Base-by-base conservation (phyloP, 164 flowering plant genomes). In the Nymphaea thermarum region DNA sequence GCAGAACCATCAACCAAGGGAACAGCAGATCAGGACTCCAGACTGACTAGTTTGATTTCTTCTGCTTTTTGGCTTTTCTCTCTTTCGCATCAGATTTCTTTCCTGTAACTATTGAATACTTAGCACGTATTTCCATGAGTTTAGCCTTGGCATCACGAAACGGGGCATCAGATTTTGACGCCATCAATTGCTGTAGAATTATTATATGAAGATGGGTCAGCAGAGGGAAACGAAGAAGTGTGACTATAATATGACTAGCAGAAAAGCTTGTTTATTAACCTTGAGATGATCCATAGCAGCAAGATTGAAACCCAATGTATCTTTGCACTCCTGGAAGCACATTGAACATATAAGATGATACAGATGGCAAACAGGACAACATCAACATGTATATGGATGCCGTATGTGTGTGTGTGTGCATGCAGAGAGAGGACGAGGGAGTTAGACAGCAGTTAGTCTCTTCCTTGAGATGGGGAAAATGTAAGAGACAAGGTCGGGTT, bases 201-300 rank as follows among this genome's bases (percentile, higher is more conserved):
- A 25, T 25, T 25, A 25, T 25, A 25, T 25, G 36, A 25, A 25
- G 36, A 25, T 25, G 36, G 36, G 36, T 25, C 36, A 25, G 36
- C 36, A 25, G 36, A 25, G 43, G 69, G 41, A 62, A 63, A 57
- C 8, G 43, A 59, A 47, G 62, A 8, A 71, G 12, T 17, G 57
- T 6, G 43, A 36, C 3, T 53, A n/a, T 44, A 60, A 43, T 25
- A n/a, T 3, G 57, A 43, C 3, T 3, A n/a, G 61, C 42, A 42
- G 43, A 17, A 8, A 4, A 15, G 11, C 42, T 41, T 43, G 8
- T 4, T 59, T 51, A 4, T 64, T 72, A 44, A 92, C 99, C 97
- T 85, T 87, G 25, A 92, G 77, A 80, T 95, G 99, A 75, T 87
- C 94, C 97, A 95, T 87, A 43, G 97, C 99, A 42, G 99, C 98